Base-by-base conservation (phyloP, 2,329 filamentous ascomycete species). In the Neospermospora avenae region DNA sequence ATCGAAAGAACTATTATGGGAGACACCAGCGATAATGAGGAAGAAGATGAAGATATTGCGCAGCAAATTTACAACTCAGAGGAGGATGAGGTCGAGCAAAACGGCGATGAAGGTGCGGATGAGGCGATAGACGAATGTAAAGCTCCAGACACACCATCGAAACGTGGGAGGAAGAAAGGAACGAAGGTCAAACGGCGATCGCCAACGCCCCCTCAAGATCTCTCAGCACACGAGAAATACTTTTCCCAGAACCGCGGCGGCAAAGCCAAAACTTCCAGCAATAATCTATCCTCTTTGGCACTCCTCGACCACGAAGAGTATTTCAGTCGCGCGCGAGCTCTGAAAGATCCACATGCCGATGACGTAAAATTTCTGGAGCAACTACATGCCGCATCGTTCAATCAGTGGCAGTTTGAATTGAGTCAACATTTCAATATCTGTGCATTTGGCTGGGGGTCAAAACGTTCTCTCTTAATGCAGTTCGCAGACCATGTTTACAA, bases 291-390 rank as follows among this genome's bases (percentile, higher is more conserved):
- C 0, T 86, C 88, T 4, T 78, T 96, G 35, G 80, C 84, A 3
- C 79, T 96, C 11, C 84, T 98, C 59, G 92, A 90, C 1, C 93
- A 97, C 70, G 93, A 98, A 59, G 91, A 97, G 72, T 99, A 95
- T 75, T 96, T 96, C 68, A 80, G 84, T 46, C 76, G 88, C 31
- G 78, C 90, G 31, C 81, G 84, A 37, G 63, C 60, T 14, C 85
- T 86, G 65, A 72, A 80, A 60, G 89, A 96, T 67, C 84, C 83
- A 0, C 93, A 96, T 72, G 78, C 79, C 35, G 75, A 80, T 2
- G 90, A 96, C 65, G 83, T 90, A 54, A 79, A 83, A 18, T 88
- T 89, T 65, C 78, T 99, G 25, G 81, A 89, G 66, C 82, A 85
- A 6, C 76, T 96, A 22, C 93, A 98, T 72, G 79, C 85, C 46